These are phyloP conservation scores for Pichia eremophila DNA, from an alignment of 805 yeast species.

Conservation along the genomic window DNA sequence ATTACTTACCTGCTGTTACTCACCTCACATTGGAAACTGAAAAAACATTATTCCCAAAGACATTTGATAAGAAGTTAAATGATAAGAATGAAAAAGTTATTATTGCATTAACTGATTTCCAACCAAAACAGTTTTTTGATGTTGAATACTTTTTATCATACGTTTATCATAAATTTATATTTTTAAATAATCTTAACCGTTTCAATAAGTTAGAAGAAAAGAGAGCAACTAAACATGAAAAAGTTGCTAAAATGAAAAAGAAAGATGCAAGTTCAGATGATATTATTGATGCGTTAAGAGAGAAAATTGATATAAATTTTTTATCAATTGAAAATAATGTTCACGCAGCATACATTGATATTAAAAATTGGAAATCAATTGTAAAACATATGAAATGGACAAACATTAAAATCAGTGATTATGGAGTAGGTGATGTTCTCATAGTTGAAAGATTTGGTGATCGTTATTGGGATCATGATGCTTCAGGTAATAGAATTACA, in stretches of 20 bases:
- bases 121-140: constrained; percentile 18
- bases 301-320: constrained; percentile 36
- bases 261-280: constrained; percentile 33
- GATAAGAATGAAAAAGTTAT: constrained; percentile 36
- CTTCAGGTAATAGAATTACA: constrained; percentile 7
- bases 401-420: constrained; percentile 23
- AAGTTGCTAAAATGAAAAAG: constrained; percentile 36
- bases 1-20: constrained; percentile 42
- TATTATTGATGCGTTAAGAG: constrained; percentile 41
- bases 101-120: constrained; percentile 38
- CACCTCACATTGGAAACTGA: constrained; percentile 38
- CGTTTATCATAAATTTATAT: constrained; percentile 38
- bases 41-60: constrained; percentile 29
- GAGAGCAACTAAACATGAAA: constrained; percentile 31
- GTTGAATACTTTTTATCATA: constrained; percentile 27
- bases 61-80: constrained; percentile 14
- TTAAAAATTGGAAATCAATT: constrained; percentile 23
- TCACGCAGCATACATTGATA: constrained; percentile 42
- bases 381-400: constrained; percentile 28
- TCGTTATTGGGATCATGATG: constrained; percentile 16
- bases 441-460: constrained; percentile 34
- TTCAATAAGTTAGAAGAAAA: constrained; percentile 25
- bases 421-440: constrained; percentile 46
- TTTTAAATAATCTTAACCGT: constrained; percentile 29
- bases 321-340: constrained; percentile 25